These are phyloP conservation scores for Botrytis paeoniae DNA, from an alignment of 2,329 filamentous ascomycete genomes.

Conservation along the genomic window DNA sequence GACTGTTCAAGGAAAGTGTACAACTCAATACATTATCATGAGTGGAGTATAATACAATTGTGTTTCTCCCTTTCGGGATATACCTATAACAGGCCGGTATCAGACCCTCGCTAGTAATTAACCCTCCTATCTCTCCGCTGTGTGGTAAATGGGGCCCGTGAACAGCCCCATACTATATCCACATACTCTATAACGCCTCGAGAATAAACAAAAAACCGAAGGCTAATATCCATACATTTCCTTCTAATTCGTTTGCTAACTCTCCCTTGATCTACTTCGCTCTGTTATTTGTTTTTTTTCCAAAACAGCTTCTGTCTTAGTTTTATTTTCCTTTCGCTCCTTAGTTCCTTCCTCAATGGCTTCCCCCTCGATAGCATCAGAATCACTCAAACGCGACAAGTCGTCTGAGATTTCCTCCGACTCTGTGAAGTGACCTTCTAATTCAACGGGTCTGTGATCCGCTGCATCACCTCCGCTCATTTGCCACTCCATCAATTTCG, in stretches of 20 bases:
- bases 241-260: background rate
- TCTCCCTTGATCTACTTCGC: slow-evolving; percentile 20
- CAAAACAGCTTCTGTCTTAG: slow-evolving; percentile 23
- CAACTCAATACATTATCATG: slow-evolving; percentile 10
- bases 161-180: background rate
- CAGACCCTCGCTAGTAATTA: background rate
- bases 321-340: slow-evolving; percentile 22
- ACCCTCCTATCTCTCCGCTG: background rate
- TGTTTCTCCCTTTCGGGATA: background rate
- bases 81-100: slow-evolving; percentile 5
- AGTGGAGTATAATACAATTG: slow-evolving; percentile 19
- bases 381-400: slow-evolving; percentile 24
- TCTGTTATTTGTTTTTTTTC: slow-evolving; percentile 24
- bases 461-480: slow-evolving; percentile 76
- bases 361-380: slow-evolving; percentile 21
- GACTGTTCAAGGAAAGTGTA: background rate
- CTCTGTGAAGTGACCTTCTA: slow-evolving; percentile 33
- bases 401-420: slow-evolving; percentile 21
- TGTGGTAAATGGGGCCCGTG: background rate
- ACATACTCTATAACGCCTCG: slow-evolving; percentile 12
- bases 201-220: background rate
- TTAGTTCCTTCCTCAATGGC: slow-evolving; percentile 26
- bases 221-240: slow-evolving; percentile 7
- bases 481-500: slow-evolving; percentile 98
- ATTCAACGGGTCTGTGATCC: slow-evolving; percentile 38